Conservation (phyloP, 2,329 filamentous ascomycete genomes). For the Cladosporium sp. region DNA sequence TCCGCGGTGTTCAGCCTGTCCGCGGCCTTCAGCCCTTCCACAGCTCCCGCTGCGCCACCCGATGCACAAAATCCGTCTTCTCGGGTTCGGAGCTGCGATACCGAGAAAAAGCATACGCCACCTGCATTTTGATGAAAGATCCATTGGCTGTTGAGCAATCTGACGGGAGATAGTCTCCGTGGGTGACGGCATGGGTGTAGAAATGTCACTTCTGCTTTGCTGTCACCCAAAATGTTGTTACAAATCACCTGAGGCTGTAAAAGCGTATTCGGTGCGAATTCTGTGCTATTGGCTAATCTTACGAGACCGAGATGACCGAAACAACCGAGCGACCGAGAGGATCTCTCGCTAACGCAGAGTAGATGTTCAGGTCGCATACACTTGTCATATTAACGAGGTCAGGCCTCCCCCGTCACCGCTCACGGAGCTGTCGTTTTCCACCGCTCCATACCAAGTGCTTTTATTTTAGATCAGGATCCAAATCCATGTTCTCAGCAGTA, state of each 20-base stretch:
- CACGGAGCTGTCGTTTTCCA: neutral
- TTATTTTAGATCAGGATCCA: neutral
- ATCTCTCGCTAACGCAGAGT: neutral
- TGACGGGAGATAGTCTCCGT: neutral
- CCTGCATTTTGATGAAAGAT: neutral
- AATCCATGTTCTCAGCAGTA: conserved; percentile 6
- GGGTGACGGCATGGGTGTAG: neutral
- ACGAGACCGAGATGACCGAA: neutral
- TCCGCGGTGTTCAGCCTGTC: neutral
- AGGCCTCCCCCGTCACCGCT: neutral
- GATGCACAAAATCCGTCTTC: conserved; percentile 1
- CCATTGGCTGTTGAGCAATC: neutral
- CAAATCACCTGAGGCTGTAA: neutral
- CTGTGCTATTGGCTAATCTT: neutral
- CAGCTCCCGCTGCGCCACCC: conserved; percentile 1
- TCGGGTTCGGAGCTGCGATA: neutral
- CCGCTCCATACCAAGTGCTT: neutral
- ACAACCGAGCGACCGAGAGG: neutral
- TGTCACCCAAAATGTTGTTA: conserved; percentile 1
- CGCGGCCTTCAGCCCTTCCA: neutral
- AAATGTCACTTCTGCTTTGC: neutral
- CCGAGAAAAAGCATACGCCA: neutral
- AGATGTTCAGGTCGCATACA: neutral
- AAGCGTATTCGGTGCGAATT: neutral
- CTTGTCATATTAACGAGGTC: neutral